These are phyloP conservation scores for Mycena belliarum DNA, from an alignment of 768 basidiomycete species.

Conservation along the genomic window DNA sequence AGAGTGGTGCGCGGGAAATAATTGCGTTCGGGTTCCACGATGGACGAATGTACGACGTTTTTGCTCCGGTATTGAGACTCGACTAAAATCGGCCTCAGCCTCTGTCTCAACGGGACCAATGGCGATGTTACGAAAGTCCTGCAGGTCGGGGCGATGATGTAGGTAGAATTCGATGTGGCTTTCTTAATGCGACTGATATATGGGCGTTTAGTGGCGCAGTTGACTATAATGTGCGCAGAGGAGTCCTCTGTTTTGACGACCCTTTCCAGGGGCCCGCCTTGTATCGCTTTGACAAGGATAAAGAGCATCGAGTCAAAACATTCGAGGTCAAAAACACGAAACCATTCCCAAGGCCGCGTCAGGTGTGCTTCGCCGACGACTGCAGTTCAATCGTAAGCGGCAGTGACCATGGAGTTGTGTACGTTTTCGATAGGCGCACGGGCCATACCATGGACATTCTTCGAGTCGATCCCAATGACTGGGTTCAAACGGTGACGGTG, in stretches of 20 bases:
- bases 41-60: slow-evolving; percentile 19
- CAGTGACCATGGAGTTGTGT: slow-evolving; percentile 22
- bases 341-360: background rate
- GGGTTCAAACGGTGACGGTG: slow-evolving; percentile 12
- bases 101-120: background rate
- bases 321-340: background rate
- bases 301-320: background rate
- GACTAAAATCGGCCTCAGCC: background rate
- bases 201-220: slow-evolving; percentile 10
- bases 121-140: background rate
- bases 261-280: background rate
- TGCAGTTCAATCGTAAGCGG: slow-evolving; percentile 13
- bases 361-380: slow-evolving; percentile 12
- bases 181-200: background rate
- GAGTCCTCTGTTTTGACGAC: slow-evolving; percentile 15
- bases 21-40: slow-evolving; percentile 18
- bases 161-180: background rate
- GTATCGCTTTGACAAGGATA: background rate
- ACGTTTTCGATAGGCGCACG: slow-evolving; percentile 7
- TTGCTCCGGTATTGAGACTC: background rate
- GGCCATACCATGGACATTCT: background rate
- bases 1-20: slow-evolving; percentile 5
- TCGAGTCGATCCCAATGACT: background rate
- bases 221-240: slow-evolving; percentile 7
- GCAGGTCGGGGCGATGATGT: background rate